These are phyloP conservation scores for Daucus carota DNA, from an alignment of 129 eudicot species.

Conservation along the genomic window DNA sequence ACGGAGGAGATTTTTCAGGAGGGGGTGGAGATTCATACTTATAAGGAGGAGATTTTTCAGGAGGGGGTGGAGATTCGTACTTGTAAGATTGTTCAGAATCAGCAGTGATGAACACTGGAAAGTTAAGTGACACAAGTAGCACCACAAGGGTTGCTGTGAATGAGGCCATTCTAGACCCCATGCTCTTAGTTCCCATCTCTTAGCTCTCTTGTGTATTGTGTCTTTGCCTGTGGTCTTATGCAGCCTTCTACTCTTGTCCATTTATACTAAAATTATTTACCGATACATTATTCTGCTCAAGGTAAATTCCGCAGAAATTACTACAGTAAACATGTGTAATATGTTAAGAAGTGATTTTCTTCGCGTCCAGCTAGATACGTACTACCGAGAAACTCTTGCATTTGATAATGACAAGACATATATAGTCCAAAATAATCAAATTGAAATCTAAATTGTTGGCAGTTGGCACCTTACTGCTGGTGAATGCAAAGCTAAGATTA, in stretches of 20 bases:
- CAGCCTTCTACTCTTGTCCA: not conserved
- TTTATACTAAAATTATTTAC: not conserved
- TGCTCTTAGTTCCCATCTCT: not conserved
- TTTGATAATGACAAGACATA: not conserved
- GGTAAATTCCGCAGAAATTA: not conserved
- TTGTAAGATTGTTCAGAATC: too few relatives aligned
- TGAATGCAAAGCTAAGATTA: not conserved
- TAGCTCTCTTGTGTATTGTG: not conserved
- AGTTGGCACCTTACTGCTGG: not conserved
- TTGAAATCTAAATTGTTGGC: not conserved
- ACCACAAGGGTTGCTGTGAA: not conserved
- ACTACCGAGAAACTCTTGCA: not conserved
- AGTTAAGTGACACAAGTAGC: not conserved
- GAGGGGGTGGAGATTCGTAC: too few relatives aligned
- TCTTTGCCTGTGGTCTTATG: not conserved
- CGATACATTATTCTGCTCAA: not conserved
- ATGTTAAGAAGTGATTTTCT: not conserved
- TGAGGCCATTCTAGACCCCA: not conserved
- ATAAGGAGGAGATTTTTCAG: not conserved
- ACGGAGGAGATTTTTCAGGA: not conserved
- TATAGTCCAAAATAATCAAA: not conserved
- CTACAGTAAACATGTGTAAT: not conserved
- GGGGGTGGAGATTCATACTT: constrained; percentile 1
- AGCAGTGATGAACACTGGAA: not conserved
- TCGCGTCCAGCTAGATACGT: not conserved